Evolutionary conservation across 164 flowering plant genomes (phyloP).

Genomic region (Dillenia turbinata): DNA sequence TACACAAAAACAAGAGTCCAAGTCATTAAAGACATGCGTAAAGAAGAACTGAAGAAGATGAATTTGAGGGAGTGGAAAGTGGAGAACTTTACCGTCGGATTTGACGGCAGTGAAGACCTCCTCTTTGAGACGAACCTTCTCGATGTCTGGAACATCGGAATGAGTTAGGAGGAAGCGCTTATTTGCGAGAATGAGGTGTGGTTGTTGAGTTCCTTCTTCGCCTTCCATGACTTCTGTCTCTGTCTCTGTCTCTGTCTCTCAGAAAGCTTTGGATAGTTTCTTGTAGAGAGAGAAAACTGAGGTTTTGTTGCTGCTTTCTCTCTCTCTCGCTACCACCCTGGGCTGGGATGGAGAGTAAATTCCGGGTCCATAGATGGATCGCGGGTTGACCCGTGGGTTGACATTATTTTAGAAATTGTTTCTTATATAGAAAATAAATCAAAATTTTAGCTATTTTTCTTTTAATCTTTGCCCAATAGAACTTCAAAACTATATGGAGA

Average conservation of each 20-base stretch:
- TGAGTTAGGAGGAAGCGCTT: conserved; percentile 77
- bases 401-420: no score
- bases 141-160: conserved; percentile 80
- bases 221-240: conserved; percentile 43
- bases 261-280: background rate
- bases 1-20: conserved; percentile 16
- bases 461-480: no score
- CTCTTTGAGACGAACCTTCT: conserved; percentile 73
- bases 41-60: background rate
- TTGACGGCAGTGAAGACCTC: conserved; percentile 61
- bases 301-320: no score
- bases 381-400: no score
- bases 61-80: background rate
- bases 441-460: no score
- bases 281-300: no score
- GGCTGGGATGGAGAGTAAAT: no score
- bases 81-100: conserved; percentile 44
- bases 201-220: conserved; percentile 67
- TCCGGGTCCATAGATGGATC: no score
- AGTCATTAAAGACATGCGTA: no score
- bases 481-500: no score
- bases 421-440: no score
- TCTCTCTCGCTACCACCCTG: no score
- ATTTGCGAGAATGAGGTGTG: conserved; percentile 63
- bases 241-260: background rate